Conservation (phyloP, 78 protist species). For the Tieghemostelium lacteum region DNA sequence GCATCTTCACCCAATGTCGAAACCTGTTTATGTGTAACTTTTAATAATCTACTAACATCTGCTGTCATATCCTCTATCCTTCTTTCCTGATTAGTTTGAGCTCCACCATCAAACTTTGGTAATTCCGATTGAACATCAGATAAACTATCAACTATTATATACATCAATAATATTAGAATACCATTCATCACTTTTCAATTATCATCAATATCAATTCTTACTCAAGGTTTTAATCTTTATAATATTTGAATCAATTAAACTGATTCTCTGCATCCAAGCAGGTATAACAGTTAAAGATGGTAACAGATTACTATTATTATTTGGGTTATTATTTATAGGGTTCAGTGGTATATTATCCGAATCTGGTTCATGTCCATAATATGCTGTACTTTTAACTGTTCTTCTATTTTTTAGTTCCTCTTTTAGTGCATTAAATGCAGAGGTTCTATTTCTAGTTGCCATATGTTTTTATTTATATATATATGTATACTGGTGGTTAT, state of each 20-base stretch:
- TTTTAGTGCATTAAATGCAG: conserved; percentile 14
- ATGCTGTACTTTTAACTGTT: conserved; percentile 1
- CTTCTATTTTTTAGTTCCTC: conserved; percentile 35
- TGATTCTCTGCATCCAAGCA: conserved; percentile 27
- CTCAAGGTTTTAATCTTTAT: conserved; percentile 4
- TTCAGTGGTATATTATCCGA: neutral
- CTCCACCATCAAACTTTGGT: conserved; percentile 21
- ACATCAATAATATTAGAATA: too few relatives aligned
- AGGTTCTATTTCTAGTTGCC: conserved; percentile 61
- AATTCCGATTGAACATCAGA: conserved; percentile 9
- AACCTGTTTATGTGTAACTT: conserved; percentile 41
- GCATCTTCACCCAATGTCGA: neutral
- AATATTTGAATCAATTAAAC: conserved; percentile 31
- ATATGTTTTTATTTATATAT: neutral
- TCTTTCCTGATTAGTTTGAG: conserved; percentile 22
- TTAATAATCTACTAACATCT: conserved; percentile 32
- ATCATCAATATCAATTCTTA: neutral
- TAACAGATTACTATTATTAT: neutral
- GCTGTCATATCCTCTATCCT: conserved; percentile 30
- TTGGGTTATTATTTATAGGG: neutral
- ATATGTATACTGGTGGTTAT: neutral
- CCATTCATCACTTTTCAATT: neutral
- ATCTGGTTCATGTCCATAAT: neutral
- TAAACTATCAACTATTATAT: conserved; percentile 31
- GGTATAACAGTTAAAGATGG: conserved; percentile 10